Conservation (phyloP, 2,329 filamentous ascomycete species). For the Torrubiellomyces zombiae region DNA sequence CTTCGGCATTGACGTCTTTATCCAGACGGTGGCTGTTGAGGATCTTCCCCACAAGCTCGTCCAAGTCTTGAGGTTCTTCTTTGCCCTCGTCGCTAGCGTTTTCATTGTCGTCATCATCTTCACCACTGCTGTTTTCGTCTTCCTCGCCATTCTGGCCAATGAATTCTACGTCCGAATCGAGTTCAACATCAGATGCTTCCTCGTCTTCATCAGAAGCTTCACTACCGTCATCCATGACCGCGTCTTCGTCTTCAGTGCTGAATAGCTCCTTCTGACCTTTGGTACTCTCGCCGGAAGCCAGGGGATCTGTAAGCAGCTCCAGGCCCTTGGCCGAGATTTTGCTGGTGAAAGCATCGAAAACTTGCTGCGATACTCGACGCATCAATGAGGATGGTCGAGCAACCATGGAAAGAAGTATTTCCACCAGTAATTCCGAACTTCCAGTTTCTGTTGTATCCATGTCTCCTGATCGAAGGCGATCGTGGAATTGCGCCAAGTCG, state of each 20-base stretch:
- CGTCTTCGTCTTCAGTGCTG: constrained; percentile 45
- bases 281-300: constrained; percentile 64
- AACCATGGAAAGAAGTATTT: constrained; percentile 79
- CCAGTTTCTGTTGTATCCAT: constrained; percentile 33
- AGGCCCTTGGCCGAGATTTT: constrained; percentile 60
- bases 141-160: constrained; percentile 24
- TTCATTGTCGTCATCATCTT: constrained; percentile 21
- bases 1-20: constrained; percentile 37
- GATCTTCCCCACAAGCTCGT: constrained; percentile 61
- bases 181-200: constrained; percentile 9
- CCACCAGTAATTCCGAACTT: constrained; percentile 58
- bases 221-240: constrained; percentile 30
- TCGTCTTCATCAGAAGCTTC: constrained; percentile 25
- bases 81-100: constrained; percentile 24
- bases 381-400: constrained; percentile 73
- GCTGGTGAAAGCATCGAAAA: constrained; percentile 67
- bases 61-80: constrained; percentile 34
- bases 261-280: constrained; percentile 80
- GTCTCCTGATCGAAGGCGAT: constrained; percentile 38
- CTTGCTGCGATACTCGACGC: constrained; percentile 72
- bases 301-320: constrained; percentile 46
- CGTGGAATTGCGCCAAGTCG: constrained; percentile 63
- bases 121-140: constrained; percentile 25
- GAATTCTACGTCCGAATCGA: constrained; percentile 32
- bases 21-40: constrained; percentile 54